A percentile compares a stretch with the other conserved stretches of the same genome.
phyloP scores from a whole-genome alignment of 2,329 filamentous ascomycete species.

The Aureobasidium sp. region DNA sequence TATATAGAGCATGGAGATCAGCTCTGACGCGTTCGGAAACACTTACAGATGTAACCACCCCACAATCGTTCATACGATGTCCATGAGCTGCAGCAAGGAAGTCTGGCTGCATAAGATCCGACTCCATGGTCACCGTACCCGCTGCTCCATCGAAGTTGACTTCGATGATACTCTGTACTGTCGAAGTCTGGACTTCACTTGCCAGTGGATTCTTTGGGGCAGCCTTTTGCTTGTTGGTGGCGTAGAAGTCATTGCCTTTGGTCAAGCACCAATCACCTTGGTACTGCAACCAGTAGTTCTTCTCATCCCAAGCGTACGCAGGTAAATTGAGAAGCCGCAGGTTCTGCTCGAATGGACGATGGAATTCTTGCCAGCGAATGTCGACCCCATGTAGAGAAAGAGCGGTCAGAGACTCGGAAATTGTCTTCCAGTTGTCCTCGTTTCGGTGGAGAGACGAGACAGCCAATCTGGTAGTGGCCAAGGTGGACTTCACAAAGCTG shows the following conservation, averaged over 20 bases:
- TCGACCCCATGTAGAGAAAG: neutral
- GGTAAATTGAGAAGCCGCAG: conserved; percentile 49
- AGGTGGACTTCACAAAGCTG: neutral
- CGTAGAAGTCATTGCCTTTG: conserved; percentile 19
- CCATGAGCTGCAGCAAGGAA: conserved; percentile 32
- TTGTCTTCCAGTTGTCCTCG: neutral
- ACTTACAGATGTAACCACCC: neutral
- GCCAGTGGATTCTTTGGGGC: too few species aligned
- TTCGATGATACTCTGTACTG: conserved; percentile 33
- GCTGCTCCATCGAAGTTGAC: conserved; percentile 26
- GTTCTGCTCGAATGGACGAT: neutral
- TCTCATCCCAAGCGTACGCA: conserved; percentile 29
- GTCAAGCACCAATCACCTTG: conserved; percentile 28
- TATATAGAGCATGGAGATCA: too few species aligned
- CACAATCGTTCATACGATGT: conserved; percentile 31
- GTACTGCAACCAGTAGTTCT: conserved; percentile 35
- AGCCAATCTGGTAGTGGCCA: neutral
- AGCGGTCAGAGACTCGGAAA: neutral
- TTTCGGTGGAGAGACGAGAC: neutral
- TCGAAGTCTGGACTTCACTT: neutral
- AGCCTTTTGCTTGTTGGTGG: neutral
- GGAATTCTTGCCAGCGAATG: neutral
- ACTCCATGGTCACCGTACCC: conserved; percentile 31
- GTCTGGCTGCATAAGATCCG: conserved; percentile 36
- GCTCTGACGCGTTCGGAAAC: neutral